Evolutionary conservation across 2,329 filamentous ascomycete species (phyloP), one percentile per base, ranked within the genome.

Genomic region (Sordariomycetes sp.): DNA sequence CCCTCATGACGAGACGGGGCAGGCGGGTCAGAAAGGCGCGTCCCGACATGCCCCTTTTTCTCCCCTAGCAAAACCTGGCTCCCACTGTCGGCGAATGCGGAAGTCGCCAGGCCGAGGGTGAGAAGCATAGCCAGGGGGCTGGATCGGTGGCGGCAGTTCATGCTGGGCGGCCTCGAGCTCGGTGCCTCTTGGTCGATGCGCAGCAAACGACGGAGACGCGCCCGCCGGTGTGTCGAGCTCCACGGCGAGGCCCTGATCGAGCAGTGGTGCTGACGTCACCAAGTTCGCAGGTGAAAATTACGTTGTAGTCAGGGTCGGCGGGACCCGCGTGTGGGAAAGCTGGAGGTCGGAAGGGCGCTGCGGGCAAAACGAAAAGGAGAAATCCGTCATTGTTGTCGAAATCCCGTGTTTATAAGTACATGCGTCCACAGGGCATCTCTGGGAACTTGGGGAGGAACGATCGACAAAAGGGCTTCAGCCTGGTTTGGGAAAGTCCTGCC

Each of bases 1-100:
- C 76, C 79, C 62, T 74, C n/a, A n/a, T n/a, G 74, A 59, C 65
- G 65, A 60, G 67, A 65, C 54, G 55, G 20, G 2, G 14, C 7
- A 28, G 48, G 20, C 7, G 65, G 57, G 35, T 61, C 55, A 50
- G 62, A 63, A 8, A 35, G 51, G 20, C 14, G 25, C 25, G 51
- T 8, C 18, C 51, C 51, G 58, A 59, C 60, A 53, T 58, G 60
- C 25, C 20, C 24, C 12, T 34, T 18, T 12, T 16, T 24, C 18
- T 53, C 14, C 14, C 25, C 51, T 11, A 53, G 32, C 24, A 34
- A 10, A 11, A n/a, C 16, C 25, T 53, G 51, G 25, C 11, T 53
- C 8, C 51, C 24, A 25, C 65, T 60, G 22, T 69, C 55, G 22
- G 67, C 60, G 58, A 60, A 50, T 43, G 64, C 64, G 60, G 64